Base-by-base conservation (phyloP, 2,329 filamentous ascomycete species). In the Dendryphion nanum region DNA sequence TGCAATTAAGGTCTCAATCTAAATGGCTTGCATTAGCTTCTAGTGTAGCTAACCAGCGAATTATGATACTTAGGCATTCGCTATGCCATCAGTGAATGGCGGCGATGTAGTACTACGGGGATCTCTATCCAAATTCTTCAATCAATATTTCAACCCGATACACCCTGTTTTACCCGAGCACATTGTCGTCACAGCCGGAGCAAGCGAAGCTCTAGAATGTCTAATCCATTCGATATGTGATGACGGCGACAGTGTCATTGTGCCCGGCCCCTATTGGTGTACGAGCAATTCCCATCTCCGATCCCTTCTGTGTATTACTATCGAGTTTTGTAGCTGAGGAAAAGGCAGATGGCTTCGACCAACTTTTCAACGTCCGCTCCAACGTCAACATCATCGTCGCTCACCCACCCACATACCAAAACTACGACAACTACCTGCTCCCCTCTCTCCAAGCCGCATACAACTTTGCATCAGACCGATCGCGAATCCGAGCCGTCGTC, bases 251-350 rank as follows among this genome's bases (percentile, higher is more conserved):
- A 54, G 52, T 23, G 46, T 62, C 13, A 46, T 62, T n/a, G 44
- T 59, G 5, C 57, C 57, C 5, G 59, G 59, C 2, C 59, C 59
- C 13, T 51, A 50, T 32, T 62, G 59, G 57, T 42, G 57, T 61
- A 48, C 41, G 55, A 48, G 21, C n/a, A n/a, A n/a, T n/a, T n/a
- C n/a, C n/a, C n/a, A n/a, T n/a, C n/a, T n/a, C n/a, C n/a, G n/a
- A n/a, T n/a, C n/a, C n/a, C n/a, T n/a, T n/a, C n/a, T n/a, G n/a
- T n/a, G n/a, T n/a, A n/a, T n/a, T n/a, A n/a, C n/a, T n/a, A n/a
- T n/a, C n/a, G n/a, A n/a, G n/a, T n/a, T n/a, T n/a, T n/a, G n/a
- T n/a, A n/a, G n/a, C n/a, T n/a, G n/a, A n/a, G n/a, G n/a, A n/a
- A n/a, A n/a, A n/a, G n/a, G 12, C 30, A 61, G 57, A 49, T 34